These are phyloP conservation scores for Nakataea oryzae DNA, from an alignment of 2,329 filamentous ascomycete species.

Conservation along the genomic window DNA sequence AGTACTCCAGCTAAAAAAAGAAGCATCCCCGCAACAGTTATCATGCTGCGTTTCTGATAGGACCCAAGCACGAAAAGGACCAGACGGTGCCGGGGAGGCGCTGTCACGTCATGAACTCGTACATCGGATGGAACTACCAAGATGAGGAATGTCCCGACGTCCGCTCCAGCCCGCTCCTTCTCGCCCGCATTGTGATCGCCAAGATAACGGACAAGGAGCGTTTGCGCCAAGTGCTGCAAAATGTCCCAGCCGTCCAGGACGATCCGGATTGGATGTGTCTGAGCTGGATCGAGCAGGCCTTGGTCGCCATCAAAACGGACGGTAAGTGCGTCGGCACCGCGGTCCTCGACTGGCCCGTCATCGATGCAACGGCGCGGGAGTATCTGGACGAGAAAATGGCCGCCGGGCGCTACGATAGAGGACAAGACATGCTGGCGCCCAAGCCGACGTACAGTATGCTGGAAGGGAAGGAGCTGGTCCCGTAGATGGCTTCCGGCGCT, in stretches of 20 bases:
- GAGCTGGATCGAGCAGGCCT: conserved; percentile 24
- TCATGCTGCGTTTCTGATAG: conserved; percentile 19
- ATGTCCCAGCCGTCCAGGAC: conserved; percentile 19
- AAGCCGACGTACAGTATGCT: conserved; percentile 21
- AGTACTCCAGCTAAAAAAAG: not conserved
- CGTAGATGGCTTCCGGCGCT: too few relatives aligned
- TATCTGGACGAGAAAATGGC: conserved; percentile 23
- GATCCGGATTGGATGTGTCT: conserved; percentile 27
- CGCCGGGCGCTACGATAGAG: conserved; percentile 10
- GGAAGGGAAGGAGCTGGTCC: conserved; percentile 10
- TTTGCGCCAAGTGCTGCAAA: conserved; percentile 20
- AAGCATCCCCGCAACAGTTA: conserved; percentile 8
- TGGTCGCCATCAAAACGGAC: conserved; percentile 21
- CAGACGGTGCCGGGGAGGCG: conserved; percentile 15
- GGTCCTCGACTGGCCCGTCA: conserved; percentile 22
- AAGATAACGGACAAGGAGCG: conserved; percentile 24
- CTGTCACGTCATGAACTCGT: conserved; percentile 21
- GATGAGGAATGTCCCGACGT: conserved; percentile 18
- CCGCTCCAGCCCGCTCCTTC: conserved; percentile 15
- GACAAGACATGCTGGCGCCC: conserved; percentile 7
- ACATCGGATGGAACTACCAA: conserved; percentile 10
- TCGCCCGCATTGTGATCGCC: conserved; percentile 25
- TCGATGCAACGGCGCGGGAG: conserved; percentile 20
- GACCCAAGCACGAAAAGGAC: conserved; percentile 16
- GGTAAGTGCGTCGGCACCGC: conserved; percentile 25